These are phyloP conservation scores for Solanum microdontum DNA, from an alignment of 257 asterid species.

Conservation along the genomic window DNA sequence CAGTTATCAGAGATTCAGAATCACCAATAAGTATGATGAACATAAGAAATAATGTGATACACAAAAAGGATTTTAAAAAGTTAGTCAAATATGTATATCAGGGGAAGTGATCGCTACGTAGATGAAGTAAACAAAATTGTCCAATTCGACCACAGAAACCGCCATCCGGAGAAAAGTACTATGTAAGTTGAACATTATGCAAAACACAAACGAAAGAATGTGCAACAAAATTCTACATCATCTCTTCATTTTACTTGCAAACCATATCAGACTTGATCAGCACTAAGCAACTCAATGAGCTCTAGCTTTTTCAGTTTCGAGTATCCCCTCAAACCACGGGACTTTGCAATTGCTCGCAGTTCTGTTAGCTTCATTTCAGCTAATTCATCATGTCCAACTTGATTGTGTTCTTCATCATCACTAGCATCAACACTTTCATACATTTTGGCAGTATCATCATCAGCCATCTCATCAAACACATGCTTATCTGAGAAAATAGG, in stretches of 20 bases:
- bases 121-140: neutral
- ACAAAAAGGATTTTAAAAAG: neutral
- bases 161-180: neutral
- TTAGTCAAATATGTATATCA: neutral
- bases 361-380: slow-evolving; percentile 49
- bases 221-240: neutral
- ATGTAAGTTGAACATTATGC: neutral
- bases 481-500: slow-evolving; percentile 16
- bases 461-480: slow-evolving; percentile 26
- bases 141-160: neutral
- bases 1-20: neutral
- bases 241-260: neutral
- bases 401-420: slow-evolving; percentile 10
- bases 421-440: slow-evolving; percentile 16
- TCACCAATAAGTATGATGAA: neutral
- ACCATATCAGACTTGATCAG: slow-evolving; percentile 9
- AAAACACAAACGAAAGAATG: neutral
- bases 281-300: slow-evolving; percentile 34
- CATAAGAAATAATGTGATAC: neutral
- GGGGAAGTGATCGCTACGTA: neutral
- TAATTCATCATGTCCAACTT: slow-evolving; percentile 9
- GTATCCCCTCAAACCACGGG: slow-evolving; percentile 62
- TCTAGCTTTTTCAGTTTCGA: slow-evolving; percentile 57
- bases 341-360: slow-evolving; percentile 54
- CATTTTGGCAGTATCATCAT: slow-evolving; percentile 20